Percentiles rank a stretch among this genome's conserved stretches.
phyloP scores from a whole-genome alignment of 2,329 filamentous ascomycete species.

The Macrophomina pseudophaseolina region DNA sequence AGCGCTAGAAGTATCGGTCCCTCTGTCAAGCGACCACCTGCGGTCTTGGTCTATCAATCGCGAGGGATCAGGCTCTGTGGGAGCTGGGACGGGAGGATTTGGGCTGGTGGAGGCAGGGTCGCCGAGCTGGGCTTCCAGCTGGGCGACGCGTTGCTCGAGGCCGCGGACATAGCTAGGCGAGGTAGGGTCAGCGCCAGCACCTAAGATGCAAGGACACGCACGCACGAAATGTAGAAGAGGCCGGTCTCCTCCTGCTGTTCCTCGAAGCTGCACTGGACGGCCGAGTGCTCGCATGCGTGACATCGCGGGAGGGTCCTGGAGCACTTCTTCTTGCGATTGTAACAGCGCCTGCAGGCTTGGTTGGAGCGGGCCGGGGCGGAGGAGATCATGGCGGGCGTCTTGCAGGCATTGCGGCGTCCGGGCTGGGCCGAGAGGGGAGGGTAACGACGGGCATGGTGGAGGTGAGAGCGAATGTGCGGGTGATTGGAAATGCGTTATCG shows the following conservation, averaged over 20 bases:
- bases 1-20: slow-evolving; percentile 6
- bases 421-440: not conserved
- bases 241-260: slow-evolving; percentile 14
- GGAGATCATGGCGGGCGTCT: slow-evolving; percentile 17
- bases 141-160: slow-evolving; percentile 10
- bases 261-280: slow-evolving; percentile 21
- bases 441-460: not conserved
- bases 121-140: slow-evolving; percentile 13
- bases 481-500: slow-evolving; percentile 19
- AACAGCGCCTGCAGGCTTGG: slow-evolving; percentile 16
- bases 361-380: slow-evolving; percentile 17
- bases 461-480: not conserved
- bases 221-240: slow-evolving; percentile 17
- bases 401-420: slow-evolving; percentile 7
- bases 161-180: slow-evolving; percentile 14
- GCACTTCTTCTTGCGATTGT: slow-evolving; percentile 23
- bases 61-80: not conserved
- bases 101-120: slow-evolving; percentile 11
- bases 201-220: not conserved
- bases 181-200: not conserved
- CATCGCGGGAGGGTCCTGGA: slow-evolving; percentile 19
- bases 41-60: not conserved
- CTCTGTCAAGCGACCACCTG: not conserved
- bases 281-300: slow-evolving; percentile 11
- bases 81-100: not conserved